These are phyloP conservation scores for Colletotrichum agaves DNA, from an alignment of 2,329 filamentous ascomycete genomes.

Conservation along the genomic window DNA sequence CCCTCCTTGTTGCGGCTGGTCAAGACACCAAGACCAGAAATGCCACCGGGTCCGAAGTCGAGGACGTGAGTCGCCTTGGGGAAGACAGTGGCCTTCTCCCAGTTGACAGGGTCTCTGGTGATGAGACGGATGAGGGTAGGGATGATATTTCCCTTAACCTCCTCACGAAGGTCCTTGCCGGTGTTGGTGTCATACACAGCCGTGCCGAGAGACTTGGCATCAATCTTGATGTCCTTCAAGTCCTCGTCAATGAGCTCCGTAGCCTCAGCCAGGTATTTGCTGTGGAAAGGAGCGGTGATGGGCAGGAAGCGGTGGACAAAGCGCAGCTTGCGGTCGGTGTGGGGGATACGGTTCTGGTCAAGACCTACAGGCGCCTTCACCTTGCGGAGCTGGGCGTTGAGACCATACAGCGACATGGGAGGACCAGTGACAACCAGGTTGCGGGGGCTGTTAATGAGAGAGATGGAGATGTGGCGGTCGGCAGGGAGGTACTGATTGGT, in stretches of 20 bases:
- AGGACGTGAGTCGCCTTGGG: constrained; percentile 91
- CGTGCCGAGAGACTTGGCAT: constrained; percentile 78
- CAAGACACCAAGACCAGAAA: constrained; percentile 93
- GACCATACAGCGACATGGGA: constrained; percentile 93
- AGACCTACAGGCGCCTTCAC: constrained; percentile 97
- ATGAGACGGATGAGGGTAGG: constrained; percentile 91
- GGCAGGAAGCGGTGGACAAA: constrained; percentile 98
- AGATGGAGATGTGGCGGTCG: constrained; percentile 94
- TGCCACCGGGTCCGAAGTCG: constrained; percentile 96
- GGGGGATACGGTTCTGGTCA: constrained; percentile 93
- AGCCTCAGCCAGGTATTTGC: constrained; percentile 87
- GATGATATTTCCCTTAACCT: constrained; percentile 81
- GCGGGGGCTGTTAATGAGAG: constrained; percentile 93
- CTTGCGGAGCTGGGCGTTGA: constrained; percentile 94
- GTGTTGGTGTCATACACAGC: constrained; percentile 92
- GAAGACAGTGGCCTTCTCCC: constrained; percentile 95
- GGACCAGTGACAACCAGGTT: constrained; percentile 98
- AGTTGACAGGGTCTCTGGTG: constrained; percentile 92
- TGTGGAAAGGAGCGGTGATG: constrained; percentile 98
- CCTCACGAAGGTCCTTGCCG: constrained; percentile 81
- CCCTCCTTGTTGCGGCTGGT: constrained; percentile 99
- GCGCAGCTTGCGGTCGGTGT: constrained; percentile 94
- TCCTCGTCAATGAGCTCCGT: constrained; percentile 87
- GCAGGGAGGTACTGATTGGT: constrained; percentile 96
- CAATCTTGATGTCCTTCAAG: constrained; percentile 82